Base-by-base conservation (phyloP, 2,329 filamentous ascomycete genomes). In the Myriosclerotinia duriaeana region DNA sequence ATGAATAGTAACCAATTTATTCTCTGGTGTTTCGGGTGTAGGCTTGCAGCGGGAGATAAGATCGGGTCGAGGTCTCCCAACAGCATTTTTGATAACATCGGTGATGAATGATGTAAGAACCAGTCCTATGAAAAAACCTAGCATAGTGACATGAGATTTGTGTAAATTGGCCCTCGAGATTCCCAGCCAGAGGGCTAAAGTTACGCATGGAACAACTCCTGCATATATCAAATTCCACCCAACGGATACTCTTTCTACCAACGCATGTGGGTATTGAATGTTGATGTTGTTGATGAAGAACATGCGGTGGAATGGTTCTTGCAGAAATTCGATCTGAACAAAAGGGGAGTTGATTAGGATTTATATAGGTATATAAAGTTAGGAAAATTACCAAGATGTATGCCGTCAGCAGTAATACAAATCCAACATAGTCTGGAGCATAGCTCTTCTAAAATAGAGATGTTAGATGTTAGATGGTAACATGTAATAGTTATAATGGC, bases 271-370 rank as follows among this genome's bases (percentile, higher is more conserved):
- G 75, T 90, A 97, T 70, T 92, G 89, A 68, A 98, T 92, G 60
- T 87, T 82, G 34, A 91, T 84, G 76, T 98, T 92, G 76, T 93
- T 90, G 69, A 98, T 85, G 70, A 87, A 90, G 80, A 99, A 98
- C 87, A 97, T 90, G 79, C 92, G 92, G 77, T 98, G 93, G 77
- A 98, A 98, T 0, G 95, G 95, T 68, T 89, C 88, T 72, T 91
- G 84, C 71, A 90, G 82, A 73, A 90, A 80, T 78, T 87, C 83
- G 53, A 92, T 82, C 84, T 91, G 54, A 40, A 60, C 40, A 9
- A 20, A 50, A 14, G 46, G 40, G 26, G n/a, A 26, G n/a, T 48
- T 40, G 42, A 59, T 65, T 61, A 60, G 36, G 44, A 30, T 20
- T 42, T 44, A 26, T 34, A n/a, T 34, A 52, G 6, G 17, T 17